Conservation (phyloP, 768 basidiomycete genomes). For the Lentinula aciculospora region DNA sequence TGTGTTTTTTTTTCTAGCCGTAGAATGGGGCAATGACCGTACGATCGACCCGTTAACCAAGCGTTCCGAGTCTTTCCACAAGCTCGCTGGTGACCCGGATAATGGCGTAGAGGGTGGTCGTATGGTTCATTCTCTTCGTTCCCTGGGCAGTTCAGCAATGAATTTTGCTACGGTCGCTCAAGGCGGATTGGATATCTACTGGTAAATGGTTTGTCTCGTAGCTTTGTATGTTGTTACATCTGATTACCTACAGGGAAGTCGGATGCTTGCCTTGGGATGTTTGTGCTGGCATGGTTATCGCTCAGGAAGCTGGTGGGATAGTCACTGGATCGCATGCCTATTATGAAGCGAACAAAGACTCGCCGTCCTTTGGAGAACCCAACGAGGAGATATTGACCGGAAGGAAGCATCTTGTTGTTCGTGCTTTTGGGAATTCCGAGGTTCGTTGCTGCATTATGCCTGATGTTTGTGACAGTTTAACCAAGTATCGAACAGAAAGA, state of each 20-base stretch:
- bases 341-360: slow-evolving; percentile 30
- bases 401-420: slow-evolving; percentile 75
- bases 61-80: slow-evolving; percentile 65
- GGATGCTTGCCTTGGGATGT: slow-evolving; percentile 87
- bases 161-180: slow-evolving; percentile 85
- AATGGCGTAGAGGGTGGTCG: slow-evolving; percentile 62
- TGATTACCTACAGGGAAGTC: slow-evolving; percentile 54
- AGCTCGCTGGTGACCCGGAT: slow-evolving; percentile 67
- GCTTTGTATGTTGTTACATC: slow-evolving; percentile 1
- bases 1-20: slow-evolving; percentile 47
- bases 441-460: slow-evolving; percentile 21
- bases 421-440: slow-evolving; percentile 57
- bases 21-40: slow-evolving; percentile 90
- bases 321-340: slow-evolving; percentile 64
- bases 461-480: neutral
- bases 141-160: slow-evolving; percentile 78
- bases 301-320: slow-evolving; percentile 81
- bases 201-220: slow-evolving; percentile 38
- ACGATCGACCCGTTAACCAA: slow-evolving; percentile 40
- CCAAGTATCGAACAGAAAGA: slow-evolving; percentile 34
- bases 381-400: slow-evolving; percentile 69
- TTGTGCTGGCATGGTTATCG: slow-evolving; percentile 87
- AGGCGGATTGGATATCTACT: slow-evolving; percentile 84
- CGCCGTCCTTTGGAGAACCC: slow-evolving; percentile 49
- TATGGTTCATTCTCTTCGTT: slow-evolving; percentile 83